These are phyloP conservation scores for Kodamaea kakaduensis DNA, from an alignment of 805 yeast genomes.

Conservation along the genomic window DNA sequence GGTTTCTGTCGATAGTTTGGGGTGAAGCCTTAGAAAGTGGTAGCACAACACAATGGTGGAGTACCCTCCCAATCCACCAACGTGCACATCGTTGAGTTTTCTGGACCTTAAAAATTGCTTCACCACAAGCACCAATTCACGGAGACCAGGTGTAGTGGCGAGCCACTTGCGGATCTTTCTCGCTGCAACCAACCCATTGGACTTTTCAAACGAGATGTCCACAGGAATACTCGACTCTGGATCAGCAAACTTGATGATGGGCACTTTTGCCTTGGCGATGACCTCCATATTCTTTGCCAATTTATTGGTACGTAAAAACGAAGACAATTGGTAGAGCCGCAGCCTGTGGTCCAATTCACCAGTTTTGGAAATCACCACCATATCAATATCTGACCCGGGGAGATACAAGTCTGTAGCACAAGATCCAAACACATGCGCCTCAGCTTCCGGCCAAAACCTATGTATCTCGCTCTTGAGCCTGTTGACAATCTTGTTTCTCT, in stretches of 20 bases:
- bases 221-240: slow-evolving; percentile 65
- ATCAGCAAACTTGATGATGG: slow-evolving; percentile 88
- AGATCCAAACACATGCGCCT: slow-evolving; percentile 86
- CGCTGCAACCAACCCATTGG: slow-evolving; percentile 81
- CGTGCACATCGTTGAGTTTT: slow-evolving; percentile 77
- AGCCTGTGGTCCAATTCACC: slow-evolving; percentile 60
- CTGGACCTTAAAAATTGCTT: slow-evolving; percentile 83
- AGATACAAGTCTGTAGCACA: slow-evolving; percentile 88
- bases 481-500: slow-evolving; percentile 62
- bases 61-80: slow-evolving; percentile 94
- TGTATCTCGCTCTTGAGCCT: slow-evolving; percentile 51
- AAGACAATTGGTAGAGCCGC: slow-evolving; percentile 68
- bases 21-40: slow-evolving; percentile 76
- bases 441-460: slow-evolving; percentile 72
- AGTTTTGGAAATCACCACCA: slow-evolving; percentile 69
- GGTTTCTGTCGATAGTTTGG: slow-evolving; percentile 62
- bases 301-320: slow-evolving; percentile 55
- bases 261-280: slow-evolving; percentile 86
- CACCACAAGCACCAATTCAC: slow-evolving; percentile 76
- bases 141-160: slow-evolving; percentile 64
- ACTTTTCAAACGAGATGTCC: slow-evolving; percentile 86
- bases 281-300: slow-evolving; percentile 77
- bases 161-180: slow-evolving; percentile 73
- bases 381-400: slow-evolving; percentile 94
- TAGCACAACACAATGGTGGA: slow-evolving; percentile 84